Evolutionary conservation across 257 asterid species (phyloP).

Genomic region (Penstemon eatonii): DNA sequence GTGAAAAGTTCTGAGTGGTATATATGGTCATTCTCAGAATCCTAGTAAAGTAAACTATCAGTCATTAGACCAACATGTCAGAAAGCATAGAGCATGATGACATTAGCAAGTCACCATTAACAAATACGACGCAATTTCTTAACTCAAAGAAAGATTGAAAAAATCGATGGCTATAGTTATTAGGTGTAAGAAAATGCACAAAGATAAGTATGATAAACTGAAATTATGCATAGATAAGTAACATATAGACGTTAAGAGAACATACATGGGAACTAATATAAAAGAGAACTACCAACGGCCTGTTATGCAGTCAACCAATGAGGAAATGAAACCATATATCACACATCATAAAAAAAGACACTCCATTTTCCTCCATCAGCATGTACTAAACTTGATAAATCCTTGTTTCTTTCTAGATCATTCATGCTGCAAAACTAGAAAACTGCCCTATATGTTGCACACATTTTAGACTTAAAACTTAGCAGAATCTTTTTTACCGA

Average conservation of each 20-base stretch:
- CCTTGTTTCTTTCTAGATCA: too few species aligned
- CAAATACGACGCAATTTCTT: background rate
- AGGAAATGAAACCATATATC: too few species aligned
- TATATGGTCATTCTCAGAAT: slow-evolving; percentile 96
- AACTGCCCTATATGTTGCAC: too few species aligned
- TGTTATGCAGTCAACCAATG: too few species aligned
- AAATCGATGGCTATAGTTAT: slow-evolving; percentile 12
- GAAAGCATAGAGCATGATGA: slow-evolving; percentile 14
- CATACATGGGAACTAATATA: background rate
- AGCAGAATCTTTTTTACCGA: too few species aligned
- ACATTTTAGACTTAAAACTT: too few species aligned
- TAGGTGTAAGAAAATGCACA: background rate
- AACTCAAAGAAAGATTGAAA: background rate
- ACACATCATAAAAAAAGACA: too few species aligned
- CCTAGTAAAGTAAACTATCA: slow-evolving; percentile 48
- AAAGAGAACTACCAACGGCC: background rate
- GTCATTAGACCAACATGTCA: slow-evolving; percentile 18
- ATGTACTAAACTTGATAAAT: too few species aligned
- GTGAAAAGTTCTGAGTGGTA: slow-evolving; percentile 92
- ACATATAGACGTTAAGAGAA: background rate
- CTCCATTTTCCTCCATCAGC: too few species aligned
- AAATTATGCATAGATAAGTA: background rate
- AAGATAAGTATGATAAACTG: background rate
- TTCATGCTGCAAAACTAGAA: too few species aligned
- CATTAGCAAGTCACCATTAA: slow-evolving; percentile 1